These are phyloP conservation scores for Xylariaceae sp. DNA, from an alignment of 2,329 filamentous ascomycete species.

Conservation along the genomic window DNA sequence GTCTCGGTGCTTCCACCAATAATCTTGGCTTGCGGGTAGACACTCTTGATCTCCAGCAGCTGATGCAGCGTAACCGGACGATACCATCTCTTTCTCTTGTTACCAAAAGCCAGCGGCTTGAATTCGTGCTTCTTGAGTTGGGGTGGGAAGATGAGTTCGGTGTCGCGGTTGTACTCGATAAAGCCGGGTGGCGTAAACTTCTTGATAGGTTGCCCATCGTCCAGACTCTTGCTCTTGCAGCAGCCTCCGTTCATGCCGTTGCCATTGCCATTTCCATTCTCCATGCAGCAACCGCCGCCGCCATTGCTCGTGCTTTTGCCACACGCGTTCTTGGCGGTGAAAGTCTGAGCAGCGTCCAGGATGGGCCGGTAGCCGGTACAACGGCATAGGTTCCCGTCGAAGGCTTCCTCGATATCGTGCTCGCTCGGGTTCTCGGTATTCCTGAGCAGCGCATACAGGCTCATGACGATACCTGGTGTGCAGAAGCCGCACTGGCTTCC, in stretches of 20 bases:
- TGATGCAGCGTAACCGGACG: slow-evolving; percentile 81
- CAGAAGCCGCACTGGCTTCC: slow-evolving; percentile 94
- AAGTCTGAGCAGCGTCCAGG: slow-evolving; percentile 86
- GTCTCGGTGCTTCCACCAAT: slow-evolving; percentile 96
- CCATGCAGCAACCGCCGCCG: slow-evolving; percentile 64
- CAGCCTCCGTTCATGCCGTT: slow-evolving; percentile 48
- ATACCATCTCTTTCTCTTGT: slow-evolving; percentile 92
- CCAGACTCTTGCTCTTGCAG: slow-evolving; percentile 56
- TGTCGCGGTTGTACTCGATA: slow-evolving; percentile 89
- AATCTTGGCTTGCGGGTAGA: slow-evolving; percentile 79
- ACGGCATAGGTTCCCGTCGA: slow-evolving; percentile 91
- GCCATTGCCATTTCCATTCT: slow-evolving; percentile 48
- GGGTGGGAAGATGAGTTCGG: slow-evolving; percentile 91
- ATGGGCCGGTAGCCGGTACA: slow-evolving; percentile 96
- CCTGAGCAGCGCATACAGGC: slow-evolving; percentile 82
- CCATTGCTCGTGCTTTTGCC: slow-evolving; percentile 42
- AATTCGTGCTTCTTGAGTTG: slow-evolving; percentile 75
- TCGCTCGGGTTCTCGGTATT: slow-evolving; percentile 74
- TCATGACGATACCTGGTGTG: slow-evolving; percentile 97
- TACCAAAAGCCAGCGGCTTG: slow-evolving; percentile 78
- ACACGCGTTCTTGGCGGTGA: slow-evolving; percentile 52
- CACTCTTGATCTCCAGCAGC: slow-evolving; percentile 83
- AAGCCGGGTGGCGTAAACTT: slow-evolving; percentile 81
- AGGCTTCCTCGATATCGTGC: slow-evolving; percentile 87
- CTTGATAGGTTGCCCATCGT: slow-evolving; percentile 49